Conservation (phyloP, 176 grass and related monocot genomes). For the Lolium rigidum region DNA sequence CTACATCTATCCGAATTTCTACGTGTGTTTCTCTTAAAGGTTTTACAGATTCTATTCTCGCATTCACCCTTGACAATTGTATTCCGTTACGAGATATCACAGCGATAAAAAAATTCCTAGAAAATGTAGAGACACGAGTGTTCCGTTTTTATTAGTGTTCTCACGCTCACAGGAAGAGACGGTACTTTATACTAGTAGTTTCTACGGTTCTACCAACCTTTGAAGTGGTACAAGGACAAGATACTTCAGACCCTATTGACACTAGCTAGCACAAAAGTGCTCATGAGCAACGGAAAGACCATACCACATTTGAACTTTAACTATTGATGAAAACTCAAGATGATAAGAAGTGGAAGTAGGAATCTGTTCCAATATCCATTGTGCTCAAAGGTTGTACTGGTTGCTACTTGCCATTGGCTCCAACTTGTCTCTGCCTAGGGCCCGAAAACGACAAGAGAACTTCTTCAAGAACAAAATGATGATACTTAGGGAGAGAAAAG, state of each 20-base stretch:
- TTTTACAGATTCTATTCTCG: not conserved
- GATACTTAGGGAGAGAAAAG: not conserved
- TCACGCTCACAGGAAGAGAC: not conserved
- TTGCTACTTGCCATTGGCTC: slow-evolving; percentile 34
- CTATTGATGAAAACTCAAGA: not conserved
- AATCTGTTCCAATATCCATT: not conserved
- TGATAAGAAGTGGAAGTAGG: slow-evolving; percentile 3
- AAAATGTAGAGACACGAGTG: not conserved
- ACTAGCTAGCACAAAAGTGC: not conserved
- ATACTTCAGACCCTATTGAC: slow-evolving; percentile 13
- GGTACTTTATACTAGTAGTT: not conserved
- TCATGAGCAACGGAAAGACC: not conserved
- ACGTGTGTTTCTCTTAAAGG: not conserved
- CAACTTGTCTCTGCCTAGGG: not conserved
- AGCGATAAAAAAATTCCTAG: not conserved
- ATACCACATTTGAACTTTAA: slow-evolving; percentile 19
- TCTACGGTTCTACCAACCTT: not conserved
- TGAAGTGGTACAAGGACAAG: slow-evolving; percentile 14
- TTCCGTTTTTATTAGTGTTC: not conserved
- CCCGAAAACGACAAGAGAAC: slow-evolving; percentile 12
- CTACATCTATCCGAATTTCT: not conserved
- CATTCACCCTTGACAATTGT: not conserved
- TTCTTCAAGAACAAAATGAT: slow-evolving; percentile 27
- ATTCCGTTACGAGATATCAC: not conserved
- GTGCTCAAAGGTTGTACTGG: not conserved